Base-by-base conservation (phyloP, 805 yeast species). In the Candida pseudofarinosa region DNA sequence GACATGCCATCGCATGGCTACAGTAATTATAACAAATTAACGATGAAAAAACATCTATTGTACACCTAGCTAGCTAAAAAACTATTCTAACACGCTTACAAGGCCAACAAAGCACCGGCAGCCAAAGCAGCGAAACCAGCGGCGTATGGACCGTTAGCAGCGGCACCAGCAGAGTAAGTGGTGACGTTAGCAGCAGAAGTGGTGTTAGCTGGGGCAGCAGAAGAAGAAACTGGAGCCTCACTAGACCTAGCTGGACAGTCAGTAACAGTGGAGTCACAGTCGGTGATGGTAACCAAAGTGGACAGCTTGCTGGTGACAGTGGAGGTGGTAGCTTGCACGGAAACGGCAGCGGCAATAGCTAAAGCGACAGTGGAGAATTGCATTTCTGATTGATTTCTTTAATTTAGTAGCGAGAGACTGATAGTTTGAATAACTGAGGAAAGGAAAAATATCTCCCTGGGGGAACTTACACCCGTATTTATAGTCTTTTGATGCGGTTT, bases 101-200 rank as follows among this genome's bases (percentile, higher is more conserved):
- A 73, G 41, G 89, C 85, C 35, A 83, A 77, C 59, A 69, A 67
- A 63, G 74, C 75, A 67, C 74, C 74, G 41, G 69, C 69, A 60
- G 73, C 74, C 60, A 69, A 62, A 53, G 70, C 74, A 61, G 68
- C 74, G 56, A 65, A 72, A 67, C 73, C 75, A 45, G 64, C 73
- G 48, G 70, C 72, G 52, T 44, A 56, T 55, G 54, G 60, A 46
- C 43, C 50, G 47, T 45, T 61, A 53, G 53, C 54, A 50, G 65
- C 71, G 41, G 43, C 48, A 52, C 60, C 66, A 62, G 60, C 73
- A 54, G 61, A 65, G 63, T 51, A 67, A 48, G 70, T 54, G 41
- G 69, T 50, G 46, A 62, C 65, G 57, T 58, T 59, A 49, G 65
- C 61, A 45, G 69, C 47, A 36, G 51, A 42, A 51, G 63, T 50